phyloP scores from a whole-genome alignment of 2,329 filamentous ascomycete species.

The Penicillium sp. region DNA sequence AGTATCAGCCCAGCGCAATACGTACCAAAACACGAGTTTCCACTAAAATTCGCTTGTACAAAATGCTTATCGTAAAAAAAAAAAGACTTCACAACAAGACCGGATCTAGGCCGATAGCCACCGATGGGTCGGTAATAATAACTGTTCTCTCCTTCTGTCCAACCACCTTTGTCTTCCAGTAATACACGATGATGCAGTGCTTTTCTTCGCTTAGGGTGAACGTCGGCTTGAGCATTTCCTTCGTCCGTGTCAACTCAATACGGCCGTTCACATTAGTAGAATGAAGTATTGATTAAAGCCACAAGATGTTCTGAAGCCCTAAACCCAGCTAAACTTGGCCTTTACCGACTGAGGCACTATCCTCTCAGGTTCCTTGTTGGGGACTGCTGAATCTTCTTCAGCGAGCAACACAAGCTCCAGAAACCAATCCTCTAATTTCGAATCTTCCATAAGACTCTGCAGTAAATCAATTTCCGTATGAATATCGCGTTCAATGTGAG shows the following conservation, averaged over 20 bases:
- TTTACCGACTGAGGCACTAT: neutral
- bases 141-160: neutral
- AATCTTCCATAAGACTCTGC: constrained; percentile 61
- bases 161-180: neutral
- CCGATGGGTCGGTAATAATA: neutral
- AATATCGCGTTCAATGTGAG: constrained; percentile 68
- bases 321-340: neutral
- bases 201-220: neutral
- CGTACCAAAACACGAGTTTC: neutral
- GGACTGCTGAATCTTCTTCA: constrained; percentile 3
- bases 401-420: constrained; percentile 22
- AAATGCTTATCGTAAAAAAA: neutral
- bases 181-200: constrained; percentile 39
- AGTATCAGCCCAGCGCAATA: neutral
- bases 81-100: neutral
- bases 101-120: neutral
- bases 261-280: neutral
- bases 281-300: neutral
- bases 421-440: constrained; percentile 68
- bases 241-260: neutral
- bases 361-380: neutral
- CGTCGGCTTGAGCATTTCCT: neutral
- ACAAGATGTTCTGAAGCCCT: neutral
- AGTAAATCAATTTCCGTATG: constrained; percentile 67
- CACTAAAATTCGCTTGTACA: neutral